A percentile compares a stretch with the other conserved stretches of the same genome.
These are phyloP conservation scores for Plantago major DNA, from an alignment of 257 asterid species.

Conservation along the genomic window DNA sequence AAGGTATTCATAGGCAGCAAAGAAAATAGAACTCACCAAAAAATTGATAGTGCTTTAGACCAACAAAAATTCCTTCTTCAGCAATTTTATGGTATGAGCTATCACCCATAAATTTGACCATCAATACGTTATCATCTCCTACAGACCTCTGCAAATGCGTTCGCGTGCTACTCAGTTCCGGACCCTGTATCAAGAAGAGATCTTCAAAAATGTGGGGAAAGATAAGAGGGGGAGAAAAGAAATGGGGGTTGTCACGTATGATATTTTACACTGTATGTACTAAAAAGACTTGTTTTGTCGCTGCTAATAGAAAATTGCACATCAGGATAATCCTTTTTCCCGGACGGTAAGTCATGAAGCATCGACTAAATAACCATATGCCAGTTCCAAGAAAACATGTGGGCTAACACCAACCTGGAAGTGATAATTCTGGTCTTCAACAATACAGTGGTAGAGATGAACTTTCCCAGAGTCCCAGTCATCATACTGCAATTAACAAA, in stretches of 20 bases:
- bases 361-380: not conserved
- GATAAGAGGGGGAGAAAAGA: too few species aligned
- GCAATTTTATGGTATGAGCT: constrained; percentile 22
- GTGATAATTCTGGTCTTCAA: constrained; percentile 41
- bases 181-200: constrained; percentile 54
- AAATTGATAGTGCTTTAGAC: constrained; percentile 56
- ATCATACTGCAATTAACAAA: constrained; percentile 39
- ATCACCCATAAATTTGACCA: constrained; percentile 51
- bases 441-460: constrained; percentile 47
- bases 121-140: constrained; percentile 66
- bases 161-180: constrained; percentile 42
- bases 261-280: too few species aligned
- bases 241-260: too few species aligned
- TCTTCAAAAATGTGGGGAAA: constrained; percentile 1
- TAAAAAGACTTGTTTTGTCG: too few species aligned
- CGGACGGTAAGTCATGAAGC: too few species aligned
- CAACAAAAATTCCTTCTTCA: constrained; percentile 65
- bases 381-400: not conserved
- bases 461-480: constrained; percentile 70
- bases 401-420: constrained; percentile 53
- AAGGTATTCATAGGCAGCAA: not conserved
- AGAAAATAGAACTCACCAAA: constrained; percentile 43
- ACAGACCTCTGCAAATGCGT: constrained; percentile 70
- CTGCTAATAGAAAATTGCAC: not conserved
- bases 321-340: too few species aligned